phyloP scores from a whole-genome alignment of 1,284 basidiomycete species.

The Cystobasidiaceae sp. region DNA sequence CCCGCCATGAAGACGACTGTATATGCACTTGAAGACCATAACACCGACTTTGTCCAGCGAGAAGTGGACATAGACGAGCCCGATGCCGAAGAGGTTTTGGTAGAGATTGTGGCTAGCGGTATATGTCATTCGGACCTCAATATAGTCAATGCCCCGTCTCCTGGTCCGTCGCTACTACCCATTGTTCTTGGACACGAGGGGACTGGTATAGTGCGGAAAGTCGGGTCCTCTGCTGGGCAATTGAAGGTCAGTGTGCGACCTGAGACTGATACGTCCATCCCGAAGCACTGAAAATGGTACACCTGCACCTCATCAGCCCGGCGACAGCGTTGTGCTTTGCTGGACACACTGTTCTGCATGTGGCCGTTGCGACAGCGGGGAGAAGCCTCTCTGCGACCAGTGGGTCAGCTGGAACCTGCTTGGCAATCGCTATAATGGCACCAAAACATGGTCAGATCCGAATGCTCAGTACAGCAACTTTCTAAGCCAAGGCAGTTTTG shows the following conservation, averaged over 20 bases:
- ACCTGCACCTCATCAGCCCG: not conserved
- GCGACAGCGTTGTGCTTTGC: constrained; percentile 3
- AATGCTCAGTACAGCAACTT: constrained; percentile 2
- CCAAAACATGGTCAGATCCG: constrained; percentile 1
- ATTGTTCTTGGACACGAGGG: constrained; percentile 1
- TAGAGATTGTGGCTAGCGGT: constrained; percentile 22
- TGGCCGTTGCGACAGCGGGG: not conserved
- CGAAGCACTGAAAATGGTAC: no score
- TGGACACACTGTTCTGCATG: not conserved
- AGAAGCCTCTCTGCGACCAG: not conserved
- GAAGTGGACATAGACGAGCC: constrained; percentile 2
- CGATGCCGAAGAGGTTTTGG: constrained; percentile 14
- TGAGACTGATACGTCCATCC: not conserved
- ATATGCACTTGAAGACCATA: constrained; percentile 7
- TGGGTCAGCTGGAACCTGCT: constrained; percentile 5
- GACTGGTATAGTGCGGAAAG: not conserved
- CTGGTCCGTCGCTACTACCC: not conserved
- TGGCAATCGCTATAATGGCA: not conserved
- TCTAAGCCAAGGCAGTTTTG: constrained; percentile 6
- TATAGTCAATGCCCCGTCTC: constrained; percentile 12
- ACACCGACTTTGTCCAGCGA: not conserved
- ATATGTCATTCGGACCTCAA: constrained; percentile 30
- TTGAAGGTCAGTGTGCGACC: not conserved
- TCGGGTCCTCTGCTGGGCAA: not conserved
- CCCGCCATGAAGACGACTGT: constrained; percentile 5